Evolutionary conservation across 108 stramenopile genomes (phyloP).

Genomic region (Pelagomonas calceolata): DNA sequence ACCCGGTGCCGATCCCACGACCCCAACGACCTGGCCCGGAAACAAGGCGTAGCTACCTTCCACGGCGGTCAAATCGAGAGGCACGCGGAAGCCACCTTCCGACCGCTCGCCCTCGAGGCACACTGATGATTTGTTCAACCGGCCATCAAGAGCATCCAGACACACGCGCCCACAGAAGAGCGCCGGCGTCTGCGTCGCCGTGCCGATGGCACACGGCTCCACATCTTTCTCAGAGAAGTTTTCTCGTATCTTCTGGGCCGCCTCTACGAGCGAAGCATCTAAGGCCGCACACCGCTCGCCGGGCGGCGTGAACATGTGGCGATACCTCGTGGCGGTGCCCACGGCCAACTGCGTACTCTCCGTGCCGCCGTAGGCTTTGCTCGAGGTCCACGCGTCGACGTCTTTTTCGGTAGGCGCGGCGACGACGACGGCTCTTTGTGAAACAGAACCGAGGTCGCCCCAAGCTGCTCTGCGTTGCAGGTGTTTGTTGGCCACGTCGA

Average conservation of each 20-base stretch:
- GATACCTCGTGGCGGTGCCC: background rate
- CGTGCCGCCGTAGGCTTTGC: no score
- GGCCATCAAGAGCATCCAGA: background rate
- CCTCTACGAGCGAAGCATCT: background rate
- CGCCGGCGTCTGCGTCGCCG: background rate
- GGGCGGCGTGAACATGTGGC: background rate
- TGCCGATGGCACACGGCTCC: background rate
- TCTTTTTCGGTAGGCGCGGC: no score
- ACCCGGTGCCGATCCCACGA: background rate
- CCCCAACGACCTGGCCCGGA: background rate
- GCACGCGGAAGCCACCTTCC: background rate
- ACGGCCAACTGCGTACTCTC: background rate
- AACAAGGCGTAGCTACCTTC: background rate
- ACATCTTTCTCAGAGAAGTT: background rate
- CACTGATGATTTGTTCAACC: background rate
- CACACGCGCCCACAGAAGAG: background rate
- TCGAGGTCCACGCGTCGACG: no score
- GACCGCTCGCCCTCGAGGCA: background rate
- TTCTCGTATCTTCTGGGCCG: background rate
- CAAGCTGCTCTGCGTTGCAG: no score
- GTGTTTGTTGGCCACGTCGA: no score
- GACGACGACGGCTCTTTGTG: no score
- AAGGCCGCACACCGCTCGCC: background rate
- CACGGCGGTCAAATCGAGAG: background rate
- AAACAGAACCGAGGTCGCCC: no score